Evolutionary conservation across 2,329 filamentous ascomycete genomes (phyloP).

Genomic region (Aspergillus floridensis): DNA sequence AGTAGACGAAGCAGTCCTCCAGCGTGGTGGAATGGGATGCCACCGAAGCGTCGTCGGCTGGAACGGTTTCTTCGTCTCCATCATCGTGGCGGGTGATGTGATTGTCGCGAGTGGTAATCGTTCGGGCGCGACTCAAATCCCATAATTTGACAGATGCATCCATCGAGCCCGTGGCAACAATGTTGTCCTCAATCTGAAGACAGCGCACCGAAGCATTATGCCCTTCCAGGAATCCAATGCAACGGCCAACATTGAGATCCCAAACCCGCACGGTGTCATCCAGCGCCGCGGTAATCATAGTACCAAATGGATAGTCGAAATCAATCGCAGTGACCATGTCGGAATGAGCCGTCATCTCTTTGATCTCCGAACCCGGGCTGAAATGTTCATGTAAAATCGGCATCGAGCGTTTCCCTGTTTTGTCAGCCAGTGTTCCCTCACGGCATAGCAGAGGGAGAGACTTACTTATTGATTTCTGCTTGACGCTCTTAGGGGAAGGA

Average conservation of each 20-base stretch:
- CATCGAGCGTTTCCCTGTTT: constrained; percentile 68
- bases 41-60: constrained; percentile 42
- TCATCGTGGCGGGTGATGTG: constrained; percentile 51
- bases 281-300: constrained; percentile 84
- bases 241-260: constrained; percentile 91
- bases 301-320: constrained; percentile 96
- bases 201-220: constrained; percentile 92
- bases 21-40: constrained; percentile 71
- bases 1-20: constrained; percentile 84
- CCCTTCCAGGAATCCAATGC: constrained; percentile 86
- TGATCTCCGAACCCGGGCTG: constrained; percentile 81
- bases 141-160: constrained; percentile 93
- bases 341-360: constrained; percentile 81
- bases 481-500: constrained; percentile 59
- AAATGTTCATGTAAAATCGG: constrained; percentile 95
- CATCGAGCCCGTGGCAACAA: constrained; percentile 89
- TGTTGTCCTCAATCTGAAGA: constrained; percentile 91
- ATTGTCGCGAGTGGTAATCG: constrained; percentile 67
- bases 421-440: constrained; percentile 28
- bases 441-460: background rate
- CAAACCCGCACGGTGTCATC: constrained; percentile 95
- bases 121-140: constrained; percentile 87
- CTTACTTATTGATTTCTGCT: constrained; percentile 45
- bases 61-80: constrained; percentile 41
- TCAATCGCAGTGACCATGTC: constrained; percentile 88